phyloP scores from a whole-genome alignment of 2,329 filamentous ascomycete species.

The Aspergillus pseudoviridinutans region DNA sequence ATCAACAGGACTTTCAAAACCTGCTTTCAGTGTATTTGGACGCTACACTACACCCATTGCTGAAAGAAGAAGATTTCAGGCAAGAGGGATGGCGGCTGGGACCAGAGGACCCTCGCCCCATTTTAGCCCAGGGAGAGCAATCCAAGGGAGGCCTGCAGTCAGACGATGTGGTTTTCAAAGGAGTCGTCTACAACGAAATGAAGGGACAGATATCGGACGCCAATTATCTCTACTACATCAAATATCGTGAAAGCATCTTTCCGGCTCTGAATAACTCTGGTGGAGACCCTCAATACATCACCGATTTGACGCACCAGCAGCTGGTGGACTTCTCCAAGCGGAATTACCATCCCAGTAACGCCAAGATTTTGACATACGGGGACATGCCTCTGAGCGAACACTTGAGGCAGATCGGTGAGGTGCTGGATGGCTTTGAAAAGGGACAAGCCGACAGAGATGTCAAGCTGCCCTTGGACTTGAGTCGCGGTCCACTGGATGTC shows the following conservation, averaged over 20 bases:
- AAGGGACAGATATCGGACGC: slow-evolving; percentile 99
- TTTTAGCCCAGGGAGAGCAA: slow-evolving; percentile 44
- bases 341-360: slow-evolving; percentile 97
- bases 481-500: slow-evolving; percentile 62
- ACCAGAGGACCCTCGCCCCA: slow-evolving; percentile 74
- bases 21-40: slow-evolving; percentile 96
- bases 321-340: slow-evolving; percentile 82
- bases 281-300: slow-evolving; percentile 93
- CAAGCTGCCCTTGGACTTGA: slow-evolving; percentile 70
- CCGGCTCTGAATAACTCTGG: slow-evolving; percentile 95
- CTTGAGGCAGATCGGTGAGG: slow-evolving; percentile 70
- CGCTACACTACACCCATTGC: slow-evolving; percentile 81
- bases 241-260: slow-evolving; percentile 91
- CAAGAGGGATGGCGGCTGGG: slow-evolving; percentile 97
- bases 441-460: slow-evolving; percentile 68
- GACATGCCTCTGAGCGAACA: slow-evolving; percentile 84
- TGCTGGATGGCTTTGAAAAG: slow-evolving; percentile 68
- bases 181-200: slow-evolving; percentile 99
- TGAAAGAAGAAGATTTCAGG: slow-evolving; percentile 87
- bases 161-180: slow-evolving; percentile 73
- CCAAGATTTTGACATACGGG: slow-evolving; percentile 92
- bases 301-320: slow-evolving; percentile 87
- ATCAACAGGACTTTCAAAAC: slow-evolving; percentile 91
- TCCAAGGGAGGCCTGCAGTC: slow-evolving; percentile 60
- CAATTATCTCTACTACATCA: slow-evolving; percentile 91